Conservation (phyloP, 352 stramenopile genomes). For the Pythium guiyangense region DNA sequence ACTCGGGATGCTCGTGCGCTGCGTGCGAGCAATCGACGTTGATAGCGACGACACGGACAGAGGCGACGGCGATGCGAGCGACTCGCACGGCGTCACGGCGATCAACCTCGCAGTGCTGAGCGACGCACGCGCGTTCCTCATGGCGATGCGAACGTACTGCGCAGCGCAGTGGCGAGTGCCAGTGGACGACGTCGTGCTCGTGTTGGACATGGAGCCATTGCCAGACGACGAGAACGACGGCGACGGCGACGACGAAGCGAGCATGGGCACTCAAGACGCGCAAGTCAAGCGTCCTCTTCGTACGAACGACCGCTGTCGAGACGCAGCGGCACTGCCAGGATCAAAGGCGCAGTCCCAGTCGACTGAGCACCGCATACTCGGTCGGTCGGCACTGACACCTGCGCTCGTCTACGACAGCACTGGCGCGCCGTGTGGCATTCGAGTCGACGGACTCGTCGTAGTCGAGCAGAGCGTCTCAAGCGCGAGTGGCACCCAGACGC, state of each 20-base stretch:
- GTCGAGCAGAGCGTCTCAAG: constrained; percentile 10
- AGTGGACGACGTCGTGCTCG: constrained; percentile 6
- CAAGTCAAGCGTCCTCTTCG: background rate
- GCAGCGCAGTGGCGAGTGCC: constrained; percentile 2
- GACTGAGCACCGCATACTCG: no score
- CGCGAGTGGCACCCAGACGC: constrained; percentile 1
- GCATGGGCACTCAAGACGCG: no score
- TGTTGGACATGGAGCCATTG: constrained; percentile 8
- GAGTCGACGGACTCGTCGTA: constrained; percentile 14
- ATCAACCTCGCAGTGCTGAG: constrained; percentile 15
- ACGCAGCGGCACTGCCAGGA: no score
- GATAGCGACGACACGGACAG: background rate
- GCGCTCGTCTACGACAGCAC: constrained; percentile 1
- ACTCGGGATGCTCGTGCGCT: constrained; percentile 7
- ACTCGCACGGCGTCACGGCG: background rate
- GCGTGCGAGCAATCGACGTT: background rate
- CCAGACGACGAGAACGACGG: background rate
- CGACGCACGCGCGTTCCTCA: constrained; percentile 10
- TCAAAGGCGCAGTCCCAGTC: background rate
- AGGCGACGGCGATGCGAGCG: background rate
- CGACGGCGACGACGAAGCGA: background rate
- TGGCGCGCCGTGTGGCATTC: constrained; percentile 5
- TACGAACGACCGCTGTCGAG: background rate
- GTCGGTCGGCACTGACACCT: background rate
- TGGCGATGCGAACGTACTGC: constrained; percentile 5